These are phyloP conservation scores for Astrothelium macrocarpum DNA, from an alignment of 495 filamentous ascomycete genomes.

Conservation along the genomic window DNA sequence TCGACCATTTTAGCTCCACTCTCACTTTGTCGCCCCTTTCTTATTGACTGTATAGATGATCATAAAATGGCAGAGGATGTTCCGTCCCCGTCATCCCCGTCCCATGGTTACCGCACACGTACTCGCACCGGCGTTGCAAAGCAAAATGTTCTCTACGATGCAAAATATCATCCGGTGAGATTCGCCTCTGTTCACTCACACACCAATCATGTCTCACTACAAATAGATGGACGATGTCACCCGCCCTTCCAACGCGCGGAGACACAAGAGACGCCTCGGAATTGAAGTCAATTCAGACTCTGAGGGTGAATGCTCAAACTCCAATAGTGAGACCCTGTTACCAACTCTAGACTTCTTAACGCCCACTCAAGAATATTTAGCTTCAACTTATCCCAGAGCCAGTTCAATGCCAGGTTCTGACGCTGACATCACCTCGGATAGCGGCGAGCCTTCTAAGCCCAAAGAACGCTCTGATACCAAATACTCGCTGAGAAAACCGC, in stretches of 20 bases:
- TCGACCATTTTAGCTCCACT: background rate
- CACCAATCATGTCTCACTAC: background rate
- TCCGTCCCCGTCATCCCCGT: background rate
- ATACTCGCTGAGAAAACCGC: background rate
- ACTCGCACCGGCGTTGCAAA: background rate
- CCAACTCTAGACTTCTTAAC: too few relatives aligned
- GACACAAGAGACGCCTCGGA: background rate
- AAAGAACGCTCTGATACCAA: background rate
- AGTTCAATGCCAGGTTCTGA: background rate
- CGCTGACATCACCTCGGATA: background rate
- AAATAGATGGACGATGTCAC: conserved; percentile 4
- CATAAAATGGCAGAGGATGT: background rate
- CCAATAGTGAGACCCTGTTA: too few relatives aligned
- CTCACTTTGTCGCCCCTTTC: background rate
- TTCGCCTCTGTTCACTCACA: background rate
- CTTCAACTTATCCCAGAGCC: background rate
- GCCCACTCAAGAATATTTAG: background rate
- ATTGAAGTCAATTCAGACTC: background rate
- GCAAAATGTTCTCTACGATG: background rate
- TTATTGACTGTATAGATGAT: background rate
- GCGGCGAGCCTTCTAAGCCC: background rate
- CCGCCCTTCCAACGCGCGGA: background rate
- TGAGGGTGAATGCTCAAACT: background rate
- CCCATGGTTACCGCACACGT: background rate
- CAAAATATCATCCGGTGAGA: background rate